Evolutionary conservation across 1,284 basidiomycete species (phyloP).

Genomic region (Ustilago loliicola): DNA sequence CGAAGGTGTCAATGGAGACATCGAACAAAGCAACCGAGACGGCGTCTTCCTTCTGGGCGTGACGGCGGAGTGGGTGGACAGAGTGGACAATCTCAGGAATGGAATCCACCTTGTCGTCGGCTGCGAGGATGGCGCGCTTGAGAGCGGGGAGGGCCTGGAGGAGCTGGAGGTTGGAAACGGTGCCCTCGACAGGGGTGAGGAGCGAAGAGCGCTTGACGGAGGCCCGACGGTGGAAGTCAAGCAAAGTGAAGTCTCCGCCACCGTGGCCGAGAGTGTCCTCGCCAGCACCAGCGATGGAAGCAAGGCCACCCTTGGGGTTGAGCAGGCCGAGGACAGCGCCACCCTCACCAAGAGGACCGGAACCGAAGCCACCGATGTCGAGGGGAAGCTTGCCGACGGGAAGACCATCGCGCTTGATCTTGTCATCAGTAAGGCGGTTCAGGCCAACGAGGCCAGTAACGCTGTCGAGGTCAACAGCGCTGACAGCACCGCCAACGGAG

Average conservation of each 20-base stretch:
- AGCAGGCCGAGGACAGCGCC: no score
- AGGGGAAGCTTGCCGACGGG: not conserved
- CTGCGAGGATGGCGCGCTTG: constrained; percentile 12
- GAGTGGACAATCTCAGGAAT: not conserved
- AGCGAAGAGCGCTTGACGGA: constrained; percentile 12
- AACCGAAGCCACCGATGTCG: not conserved
- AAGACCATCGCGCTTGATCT: not conserved
- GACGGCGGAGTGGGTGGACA: not conserved
- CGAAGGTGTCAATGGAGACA: constrained; percentile 22
- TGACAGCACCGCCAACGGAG: constrained; percentile 4
- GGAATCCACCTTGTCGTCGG: not conserved
- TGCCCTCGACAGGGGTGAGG: constrained; percentile 13
- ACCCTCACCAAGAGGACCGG: not conserved
- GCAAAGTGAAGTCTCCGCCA: constrained; percentile 1
- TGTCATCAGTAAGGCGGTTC: not conserved
- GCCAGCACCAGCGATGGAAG: not conserved
- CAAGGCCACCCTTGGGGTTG: not conserved
- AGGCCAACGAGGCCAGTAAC: not conserved
- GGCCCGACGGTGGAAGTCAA: constrained; percentile 17
- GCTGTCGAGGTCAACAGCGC: not conserved
- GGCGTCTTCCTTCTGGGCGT: not conserved
- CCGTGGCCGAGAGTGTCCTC: not conserved
- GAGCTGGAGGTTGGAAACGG: constrained; percentile 10
- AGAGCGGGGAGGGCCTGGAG: constrained; percentile 7
- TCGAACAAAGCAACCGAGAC: constrained; percentile 12